phyloP scores from a whole-genome alignment of 176 grass and related monocot species.

The Eragrostis nindensis region DNA sequence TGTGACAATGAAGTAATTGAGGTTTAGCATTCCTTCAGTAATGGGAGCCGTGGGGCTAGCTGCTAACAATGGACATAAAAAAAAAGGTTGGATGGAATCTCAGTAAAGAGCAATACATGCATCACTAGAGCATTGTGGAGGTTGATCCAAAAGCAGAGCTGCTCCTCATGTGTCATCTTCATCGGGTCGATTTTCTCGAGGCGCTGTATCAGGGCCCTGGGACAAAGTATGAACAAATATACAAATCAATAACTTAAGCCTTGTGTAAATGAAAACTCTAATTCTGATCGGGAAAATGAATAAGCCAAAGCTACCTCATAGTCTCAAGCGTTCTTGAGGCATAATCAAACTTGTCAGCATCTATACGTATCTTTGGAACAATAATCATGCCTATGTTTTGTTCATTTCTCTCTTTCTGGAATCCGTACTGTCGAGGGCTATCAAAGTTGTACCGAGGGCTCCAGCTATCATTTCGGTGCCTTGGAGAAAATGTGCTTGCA shows the following conservation, averaged over 20 bases:
- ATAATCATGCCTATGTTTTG: constrained; percentile 62
- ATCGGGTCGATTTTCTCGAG: constrained; percentile 75
- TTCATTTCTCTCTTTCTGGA: constrained; percentile 48
- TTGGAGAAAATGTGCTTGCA: constrained; percentile 76
- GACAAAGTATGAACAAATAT: constrained; percentile 25
- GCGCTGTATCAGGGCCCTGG: constrained; percentile 69
- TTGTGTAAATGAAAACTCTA: not conserved
- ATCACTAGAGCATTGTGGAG: constrained; percentile 86
- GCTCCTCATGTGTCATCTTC: constrained; percentile 78
- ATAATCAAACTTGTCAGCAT: constrained; percentile 81
- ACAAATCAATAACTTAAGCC: constrained; percentile 32
- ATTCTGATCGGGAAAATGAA: not conserved
- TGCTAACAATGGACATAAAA: not conserved
- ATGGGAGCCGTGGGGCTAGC: not conserved
- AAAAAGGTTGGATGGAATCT: not conserved
- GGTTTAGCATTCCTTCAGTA: constrained; percentile 19
- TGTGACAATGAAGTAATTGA: constrained; percentile 28
- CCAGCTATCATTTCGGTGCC: constrained; percentile 53
- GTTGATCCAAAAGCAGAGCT: constrained; percentile 89
- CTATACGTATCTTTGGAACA: constrained; percentile 75
- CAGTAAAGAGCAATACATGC: constrained; percentile 66
- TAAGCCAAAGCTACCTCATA: constrained; percentile 60
- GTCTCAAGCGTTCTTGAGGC: constrained; percentile 90
- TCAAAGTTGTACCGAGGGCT: constrained; percentile 61
- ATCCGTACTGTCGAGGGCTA: constrained; percentile 52